Base-by-base conservation (phyloP, 1,284 basidiomycete species). In the Coniferiporia sulphurascens region DNA sequence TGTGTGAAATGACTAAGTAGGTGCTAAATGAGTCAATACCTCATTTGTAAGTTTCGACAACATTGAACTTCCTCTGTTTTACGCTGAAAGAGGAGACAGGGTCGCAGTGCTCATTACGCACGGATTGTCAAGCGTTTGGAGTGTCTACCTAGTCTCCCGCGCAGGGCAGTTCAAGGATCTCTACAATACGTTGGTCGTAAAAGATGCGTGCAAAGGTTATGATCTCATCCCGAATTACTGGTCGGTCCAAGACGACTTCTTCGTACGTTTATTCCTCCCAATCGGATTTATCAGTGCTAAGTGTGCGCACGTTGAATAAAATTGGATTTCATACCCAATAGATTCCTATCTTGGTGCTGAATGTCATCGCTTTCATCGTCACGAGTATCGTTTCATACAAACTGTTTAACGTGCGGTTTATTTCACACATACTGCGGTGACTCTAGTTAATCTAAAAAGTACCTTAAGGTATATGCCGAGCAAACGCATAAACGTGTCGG, bases 401-500 rank as follows among this genome's bases (percentile, higher is more conserved):
- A 19, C 41, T 63, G 7, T 61, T 49, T 52, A 58, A 48, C n/a
- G 62, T 63, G 48, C 6, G 60, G 13, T 48, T 21, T 15, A 12
- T 7, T 13, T 10, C 36, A 5, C 27, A 27, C 5, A 27, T 27
- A 5, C 27, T 27, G 5, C 27, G 5, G 27, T 27, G 27, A 27
- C 27, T 27, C 5, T 2, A 5, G 27, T 27, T 27, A 27, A 27
- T 27, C 2, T 27, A 27, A 3, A 27, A 27, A n/a, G n/a, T 45
- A 5, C 49, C 49, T 52, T 13, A 22, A 63, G 52, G 45, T 62
- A 19, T 66, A 62, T 53, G 56, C 64, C 32, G 49, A 45, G 15
- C 59, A 66, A 36, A 66, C 67, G 13, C 66, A 66, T 61, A 64
- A 66, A 50, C 60, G 66, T 12, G 66, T 68, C 17, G 68, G 66